Evolutionary conservation across 164 flowering plant genomes (phyloP).

Genomic region (Cinnamomum micranthum): DNA sequence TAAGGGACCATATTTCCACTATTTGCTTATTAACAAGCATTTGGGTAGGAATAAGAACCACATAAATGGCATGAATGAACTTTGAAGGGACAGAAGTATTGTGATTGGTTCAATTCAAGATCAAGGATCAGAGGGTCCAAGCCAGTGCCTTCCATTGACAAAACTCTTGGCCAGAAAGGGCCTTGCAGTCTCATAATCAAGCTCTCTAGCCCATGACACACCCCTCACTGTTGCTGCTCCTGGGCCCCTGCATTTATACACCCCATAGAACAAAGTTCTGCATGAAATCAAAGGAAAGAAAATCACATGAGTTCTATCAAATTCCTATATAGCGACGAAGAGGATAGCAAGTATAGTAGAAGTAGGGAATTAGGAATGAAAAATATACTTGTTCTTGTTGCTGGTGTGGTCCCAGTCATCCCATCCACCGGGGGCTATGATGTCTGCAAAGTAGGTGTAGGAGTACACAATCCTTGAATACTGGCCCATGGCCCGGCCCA

Average conservation of each 20-base stretch:
- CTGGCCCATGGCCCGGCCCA: slow-evolving; percentile 95
- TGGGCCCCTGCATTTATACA: slow-evolving; percentile 87
- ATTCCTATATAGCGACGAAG: background rate
- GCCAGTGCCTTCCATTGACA: slow-evolving; percentile 94
- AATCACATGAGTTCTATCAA: background rate
- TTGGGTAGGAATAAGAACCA: no score
- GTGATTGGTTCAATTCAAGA: background rate
- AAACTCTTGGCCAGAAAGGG: slow-evolving; percentile 82
- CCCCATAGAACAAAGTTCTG: slow-evolving; percentile 84
- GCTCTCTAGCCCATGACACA: slow-evolving; percentile 75
- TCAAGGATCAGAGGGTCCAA: slow-evolving; percentile 60
- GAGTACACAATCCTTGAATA: slow-evolving; percentile 80
- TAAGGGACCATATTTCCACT: no score
- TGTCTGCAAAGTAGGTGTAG: slow-evolving; percentile 68
- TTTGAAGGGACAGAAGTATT: background rate
- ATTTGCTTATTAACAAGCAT: no score
- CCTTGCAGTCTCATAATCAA: slow-evolving; percentile 64
- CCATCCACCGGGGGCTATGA: slow-evolving; percentile 94
- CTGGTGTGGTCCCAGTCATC: slow-evolving; percentile 82
- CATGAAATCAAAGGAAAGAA: background rate
- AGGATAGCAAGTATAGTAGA: background rate
- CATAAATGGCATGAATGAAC: background rate
- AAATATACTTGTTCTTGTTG: slow-evolving; percentile 66
- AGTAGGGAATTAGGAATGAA: background rate
- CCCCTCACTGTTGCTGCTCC: slow-evolving; percentile 64